These are phyloP conservation scores for Termitomyces sp. DNA, from an alignment of 768 basidiomycete genomes.

Conservation along the genomic window DNA sequence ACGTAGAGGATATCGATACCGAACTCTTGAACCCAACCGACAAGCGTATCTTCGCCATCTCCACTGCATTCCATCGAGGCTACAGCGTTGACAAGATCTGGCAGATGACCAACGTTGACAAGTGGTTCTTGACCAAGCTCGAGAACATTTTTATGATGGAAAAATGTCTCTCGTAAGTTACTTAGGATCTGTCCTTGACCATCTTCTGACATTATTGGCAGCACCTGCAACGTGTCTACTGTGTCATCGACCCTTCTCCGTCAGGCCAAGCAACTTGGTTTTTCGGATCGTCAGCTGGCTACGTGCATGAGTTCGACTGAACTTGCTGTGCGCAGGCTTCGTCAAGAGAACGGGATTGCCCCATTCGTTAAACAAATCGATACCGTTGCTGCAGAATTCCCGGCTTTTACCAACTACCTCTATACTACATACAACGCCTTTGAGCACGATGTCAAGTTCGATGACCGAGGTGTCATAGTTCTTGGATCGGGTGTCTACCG, in stretches of 20 bases:
- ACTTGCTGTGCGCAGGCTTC: slow-evolving; percentile 85
- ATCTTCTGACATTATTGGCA: slow-evolving; percentile 25
- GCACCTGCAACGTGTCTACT: slow-evolving; percentile 60
- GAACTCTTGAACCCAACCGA: slow-evolving; percentile 95
- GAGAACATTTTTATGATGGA: slow-evolving; percentile 84
- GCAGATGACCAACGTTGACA: slow-evolving; percentile 98
- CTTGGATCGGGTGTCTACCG: slow-evolving; percentile 98
- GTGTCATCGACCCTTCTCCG: slow-evolving; percentile 63
- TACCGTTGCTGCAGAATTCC: slow-evolving; percentile 98
- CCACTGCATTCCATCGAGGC: slow-evolving; percentile 88
- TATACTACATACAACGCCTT: slow-evolving; percentile 98
- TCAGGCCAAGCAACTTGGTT: slow-evolving; percentile 91
- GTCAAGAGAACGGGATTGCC: slow-evolving; percentile 77
- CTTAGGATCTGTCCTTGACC: background rate
- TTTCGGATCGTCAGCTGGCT: slow-evolving; percentile 92
- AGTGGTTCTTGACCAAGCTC: slow-evolving; percentile 94
- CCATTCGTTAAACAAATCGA: slow-evolving; percentile 99
- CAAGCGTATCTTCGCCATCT: slow-evolving; percentile 95
- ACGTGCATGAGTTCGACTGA: slow-evolving; percentile 83
- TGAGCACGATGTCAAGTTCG: slow-evolving; percentile 88
- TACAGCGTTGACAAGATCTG: slow-evolving; percentile 96
- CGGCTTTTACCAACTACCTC: slow-evolving; percentile 97
- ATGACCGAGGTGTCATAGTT: slow-evolving; percentile 94
- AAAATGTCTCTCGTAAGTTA: slow-evolving; percentile 66
- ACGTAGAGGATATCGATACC: slow-evolving; percentile 87